A percentile compares a stretch with the other conserved stretches of the same genome.
Evolutionary conservation across 2,329 filamentous ascomycete species (phyloP).

Genomic region (Trichophyton mentagrophytes): DNA sequence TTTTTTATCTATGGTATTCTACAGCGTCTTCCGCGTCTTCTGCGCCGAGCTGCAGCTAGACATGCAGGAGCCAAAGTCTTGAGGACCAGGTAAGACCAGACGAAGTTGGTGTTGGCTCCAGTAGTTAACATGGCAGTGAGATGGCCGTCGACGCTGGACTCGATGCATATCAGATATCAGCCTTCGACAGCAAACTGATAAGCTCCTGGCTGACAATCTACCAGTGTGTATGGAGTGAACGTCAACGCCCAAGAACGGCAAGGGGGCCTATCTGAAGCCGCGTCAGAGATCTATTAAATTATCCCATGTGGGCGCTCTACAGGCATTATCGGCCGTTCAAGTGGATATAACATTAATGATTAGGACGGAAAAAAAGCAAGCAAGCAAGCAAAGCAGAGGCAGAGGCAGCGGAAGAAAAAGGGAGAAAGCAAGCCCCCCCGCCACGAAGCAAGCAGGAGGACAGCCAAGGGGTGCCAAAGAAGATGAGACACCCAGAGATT

Average conservation of each 20-base stretch:
- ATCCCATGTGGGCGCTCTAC: conserved; percentile 3
- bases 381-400: not conserved
- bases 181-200: not conserved
- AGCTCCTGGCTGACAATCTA: too few relatives aligned
- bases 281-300: not conserved
- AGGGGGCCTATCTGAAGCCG: not conserved
- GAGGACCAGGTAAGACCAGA: not conserved
- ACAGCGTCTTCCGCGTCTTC: not conserved
- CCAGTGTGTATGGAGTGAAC: too few relatives aligned
- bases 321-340: not conserved
- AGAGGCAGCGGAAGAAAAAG: not conserved
- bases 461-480: not conserved
- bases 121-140: not conserved
- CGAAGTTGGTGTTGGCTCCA: not conserved
- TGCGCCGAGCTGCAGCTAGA: not conserved
- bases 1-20: too few relatives aligned
- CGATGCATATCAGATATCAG: not conserved
- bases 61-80: not conserved
- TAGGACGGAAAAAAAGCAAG: not conserved
- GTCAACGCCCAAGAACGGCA: not conserved
- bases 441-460: not conserved
- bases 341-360: not conserved
- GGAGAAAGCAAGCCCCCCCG: not conserved
- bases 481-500: not conserved
- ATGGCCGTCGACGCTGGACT: not conserved